Conservation (phyloP, 2,329 filamentous ascomycete species). For the Beauveria caledonica region DNA sequence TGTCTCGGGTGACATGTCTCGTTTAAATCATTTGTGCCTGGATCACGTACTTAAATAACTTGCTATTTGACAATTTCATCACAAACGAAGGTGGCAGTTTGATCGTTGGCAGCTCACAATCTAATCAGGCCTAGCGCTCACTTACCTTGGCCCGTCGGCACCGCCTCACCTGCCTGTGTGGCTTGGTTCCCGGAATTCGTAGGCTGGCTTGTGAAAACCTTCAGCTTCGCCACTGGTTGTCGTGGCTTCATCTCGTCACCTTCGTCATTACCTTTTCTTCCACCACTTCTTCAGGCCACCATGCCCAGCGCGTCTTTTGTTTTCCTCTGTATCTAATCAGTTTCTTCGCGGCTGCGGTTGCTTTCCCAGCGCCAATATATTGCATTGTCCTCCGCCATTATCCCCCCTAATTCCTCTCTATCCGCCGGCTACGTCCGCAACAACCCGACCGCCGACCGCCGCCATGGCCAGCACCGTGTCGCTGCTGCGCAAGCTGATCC, state of each 20-base stretch:
- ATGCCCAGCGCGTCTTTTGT: constrained; percentile 9
- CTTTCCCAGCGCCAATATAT: neutral
- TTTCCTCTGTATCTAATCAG: constrained; percentile 5
- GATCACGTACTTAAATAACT: too few relatives aligned
- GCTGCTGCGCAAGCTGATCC: constrained; percentile 57
- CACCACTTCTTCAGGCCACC: neutral
- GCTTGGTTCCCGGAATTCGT: neutral
- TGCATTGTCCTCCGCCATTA: constrained; percentile 3
- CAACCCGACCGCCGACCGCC: neutral
- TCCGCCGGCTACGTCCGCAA: neutral
- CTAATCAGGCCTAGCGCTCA: neutral
- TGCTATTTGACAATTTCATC: too few relatives aligned
- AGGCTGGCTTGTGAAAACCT: constrained; percentile 10
- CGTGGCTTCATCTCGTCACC: constrained; percentile 16
- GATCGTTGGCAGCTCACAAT: too few relatives aligned
- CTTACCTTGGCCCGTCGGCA: neutral
- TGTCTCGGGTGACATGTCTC: too few relatives aligned
- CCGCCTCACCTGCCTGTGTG: neutral
- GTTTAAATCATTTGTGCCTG: too few relatives aligned
- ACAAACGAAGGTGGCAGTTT: too few relatives aligned
- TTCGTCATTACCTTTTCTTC: neutral
- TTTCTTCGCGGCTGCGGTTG: neutral
- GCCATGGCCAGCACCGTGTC: constrained; percentile 47
- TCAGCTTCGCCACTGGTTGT: constrained; percentile 18
- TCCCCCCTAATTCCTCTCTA: constrained; percentile 5